Conservation (phyloP, 176 grass and related monocot species). For the Ensete glaucum region DNA sequence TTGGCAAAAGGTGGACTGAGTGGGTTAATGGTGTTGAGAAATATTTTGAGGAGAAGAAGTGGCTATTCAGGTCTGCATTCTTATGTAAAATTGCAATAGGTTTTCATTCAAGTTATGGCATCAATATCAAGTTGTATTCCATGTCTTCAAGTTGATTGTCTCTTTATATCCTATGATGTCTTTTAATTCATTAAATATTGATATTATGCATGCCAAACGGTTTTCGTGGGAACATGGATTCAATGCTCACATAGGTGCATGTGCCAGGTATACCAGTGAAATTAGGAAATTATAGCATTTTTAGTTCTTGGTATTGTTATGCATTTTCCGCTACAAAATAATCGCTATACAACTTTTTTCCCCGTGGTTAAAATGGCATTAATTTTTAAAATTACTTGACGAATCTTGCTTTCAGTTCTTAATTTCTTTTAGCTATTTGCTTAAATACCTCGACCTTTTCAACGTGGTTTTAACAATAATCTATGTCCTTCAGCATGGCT, state of each 20-base stretch:
- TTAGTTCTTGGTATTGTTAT: too few relatives aligned
- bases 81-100: not conserved
- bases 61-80: slow-evolving; percentile 79
- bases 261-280: not conserved
- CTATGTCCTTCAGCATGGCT: not conserved
- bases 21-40: slow-evolving; percentile 61
- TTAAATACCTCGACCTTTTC: not conserved
- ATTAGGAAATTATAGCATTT: not conserved
- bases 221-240: not conserved
- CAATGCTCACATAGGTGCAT: not conserved
- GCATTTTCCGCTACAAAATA: too few relatives aligned
- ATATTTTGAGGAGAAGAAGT: slow-evolving; percentile 81
- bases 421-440: not conserved
- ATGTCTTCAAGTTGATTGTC: too few relatives aligned
- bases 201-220: not conserved
- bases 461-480: not conserved
- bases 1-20: slow-evolving; percentile 72
- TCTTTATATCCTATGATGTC: not conserved
- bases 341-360: too few relatives aligned
- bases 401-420: too few relatives aligned
- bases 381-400: too few relatives aligned
- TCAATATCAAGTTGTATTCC: not conserved
- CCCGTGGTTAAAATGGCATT: too few relatives aligned
- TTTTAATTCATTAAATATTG: not conserved
- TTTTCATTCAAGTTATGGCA: not conserved